Conservation (phyloP, 352 stramenopile species). For the Globisporangium echinulatum region DNA sequence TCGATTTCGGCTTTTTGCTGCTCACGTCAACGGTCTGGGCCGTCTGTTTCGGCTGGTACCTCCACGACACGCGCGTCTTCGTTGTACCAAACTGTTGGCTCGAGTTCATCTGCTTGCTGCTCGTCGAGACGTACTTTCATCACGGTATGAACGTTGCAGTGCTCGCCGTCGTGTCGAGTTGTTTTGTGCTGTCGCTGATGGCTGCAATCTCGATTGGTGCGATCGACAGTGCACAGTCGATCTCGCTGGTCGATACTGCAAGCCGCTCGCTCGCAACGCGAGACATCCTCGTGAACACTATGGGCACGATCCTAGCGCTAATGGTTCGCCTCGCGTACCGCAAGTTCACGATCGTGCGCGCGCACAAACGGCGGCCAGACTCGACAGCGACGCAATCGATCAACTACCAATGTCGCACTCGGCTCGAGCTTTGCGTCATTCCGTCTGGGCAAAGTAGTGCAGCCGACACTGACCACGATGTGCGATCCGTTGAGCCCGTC, state of each 20-base stretch:
- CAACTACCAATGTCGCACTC: conserved; percentile 6
- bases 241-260: not conserved
- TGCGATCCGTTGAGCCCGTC: too few species aligned
- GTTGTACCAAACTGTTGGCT: conserved; percentile 8
- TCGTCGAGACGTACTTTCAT: conserved; percentile 12
- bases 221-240: conserved; percentile 3
- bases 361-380: not conserved
- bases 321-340: conserved; percentile 8
- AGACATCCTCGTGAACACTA: conserved; percentile 10
- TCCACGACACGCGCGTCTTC: conserved; percentile 2
- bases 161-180: not conserved
- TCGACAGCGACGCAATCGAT: conserved; percentile 10
- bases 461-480: too few species aligned
- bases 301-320: conserved; percentile 9
- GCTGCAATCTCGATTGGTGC: not conserved
- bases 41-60: conserved; percentile 1
- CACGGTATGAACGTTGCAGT: conserved; percentile 1
- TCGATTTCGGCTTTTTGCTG: conserved; percentile 10
- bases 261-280: conserved; percentile 1
- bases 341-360: conserved; percentile 3
- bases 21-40: conserved; percentile 4
- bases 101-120: conserved; percentile 9
- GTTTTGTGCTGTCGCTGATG: conserved; percentile 4
- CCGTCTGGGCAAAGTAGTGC: too few species aligned
- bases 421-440: not conserved